phyloP scores from a whole-genome alignment of 345 rosid species.

The Salix viminalis region DNA sequence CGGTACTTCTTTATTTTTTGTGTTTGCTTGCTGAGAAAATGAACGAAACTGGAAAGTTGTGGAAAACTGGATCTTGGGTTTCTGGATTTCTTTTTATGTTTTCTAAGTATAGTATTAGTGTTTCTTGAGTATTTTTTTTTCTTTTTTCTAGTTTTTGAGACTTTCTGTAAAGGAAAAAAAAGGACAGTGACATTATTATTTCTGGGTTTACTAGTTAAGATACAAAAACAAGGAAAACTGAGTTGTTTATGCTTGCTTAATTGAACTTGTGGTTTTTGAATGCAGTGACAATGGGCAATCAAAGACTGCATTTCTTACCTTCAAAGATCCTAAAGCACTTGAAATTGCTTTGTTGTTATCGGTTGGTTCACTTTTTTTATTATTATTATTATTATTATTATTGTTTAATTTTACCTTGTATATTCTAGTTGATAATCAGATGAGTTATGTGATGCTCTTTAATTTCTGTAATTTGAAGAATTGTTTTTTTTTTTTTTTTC shows the following conservation, averaged over 20 bases:
- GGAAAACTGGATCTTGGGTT: not conserved
- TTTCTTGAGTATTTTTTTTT: not conserved
- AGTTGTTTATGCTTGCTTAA: not conserved
- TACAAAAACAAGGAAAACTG: not conserved
- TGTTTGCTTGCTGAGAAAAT: constrained; percentile 25
- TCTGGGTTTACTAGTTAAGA: not conserved
- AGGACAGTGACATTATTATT: not conserved
- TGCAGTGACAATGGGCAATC: constrained; percentile 54
- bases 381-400: too few relatives aligned
- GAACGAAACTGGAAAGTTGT: not conserved
- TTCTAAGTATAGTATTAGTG: not conserved
- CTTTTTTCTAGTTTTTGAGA: not conserved
- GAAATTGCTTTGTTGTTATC: constrained; percentile 85
- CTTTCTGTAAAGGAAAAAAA: not conserved
- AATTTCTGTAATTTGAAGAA: not conserved
- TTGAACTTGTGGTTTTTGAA: constrained; percentile 12
- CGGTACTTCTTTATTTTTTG: constrained; percentile 33
- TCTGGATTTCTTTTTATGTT: not conserved
- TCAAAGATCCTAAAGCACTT: constrained; percentile 78
- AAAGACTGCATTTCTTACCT: constrained; percentile 73
- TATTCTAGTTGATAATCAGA: constrained; percentile 8
- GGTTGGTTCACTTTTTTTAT: constrained; percentile 27
- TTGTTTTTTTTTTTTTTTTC: not conserved
- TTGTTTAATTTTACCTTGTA: not conserved
- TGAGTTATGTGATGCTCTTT: not conserved